phyloP scores from a whole-genome alignment of 805 yeast species.

The Scheffersomyces coipomensis region DNA sequence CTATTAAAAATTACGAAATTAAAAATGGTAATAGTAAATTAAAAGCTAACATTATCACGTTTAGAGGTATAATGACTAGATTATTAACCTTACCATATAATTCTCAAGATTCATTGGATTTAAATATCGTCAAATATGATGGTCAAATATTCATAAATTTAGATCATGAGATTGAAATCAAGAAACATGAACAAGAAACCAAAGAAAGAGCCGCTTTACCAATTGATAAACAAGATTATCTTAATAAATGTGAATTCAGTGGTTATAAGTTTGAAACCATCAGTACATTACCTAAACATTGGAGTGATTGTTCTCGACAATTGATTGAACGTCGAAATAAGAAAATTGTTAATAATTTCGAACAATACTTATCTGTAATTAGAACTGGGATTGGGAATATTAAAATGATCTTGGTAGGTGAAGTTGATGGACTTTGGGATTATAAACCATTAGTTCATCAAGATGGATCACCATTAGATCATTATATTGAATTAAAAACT shows the following conservation, averaged over 20 bases:
- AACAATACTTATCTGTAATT: slow-evolving; percentile 80
- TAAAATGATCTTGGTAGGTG: slow-evolving; percentile 75
- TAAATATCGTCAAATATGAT: slow-evolving; percentile 69
- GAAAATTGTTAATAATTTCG: slow-evolving; percentile 62
- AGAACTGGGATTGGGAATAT: slow-evolving; percentile 79
- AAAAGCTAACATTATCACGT: slow-evolving; percentile 70
- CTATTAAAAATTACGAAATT: slow-evolving; percentile 58
- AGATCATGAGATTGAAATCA: slow-evolving; percentile 40
- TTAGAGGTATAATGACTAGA: slow-evolving; percentile 81
- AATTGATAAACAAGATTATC: slow-evolving; percentile 23
- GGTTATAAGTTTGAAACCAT: slow-evolving; percentile 87
- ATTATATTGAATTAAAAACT: slow-evolving; percentile 86
- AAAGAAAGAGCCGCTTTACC: slow-evolving; percentile 16
- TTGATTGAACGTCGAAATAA: slow-evolving; percentile 66
- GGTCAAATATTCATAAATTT: slow-evolving; percentile 67
- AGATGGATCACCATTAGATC: slow-evolving; percentile 40
- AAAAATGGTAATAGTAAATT: slow-evolving; percentile 38
- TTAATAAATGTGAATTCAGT: slow-evolving; percentile 48
- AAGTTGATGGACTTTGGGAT: slow-evolving; percentile 89
- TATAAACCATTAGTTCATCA: slow-evolving; percentile 50
- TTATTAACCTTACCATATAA: slow-evolving; percentile 68
- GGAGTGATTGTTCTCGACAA: slow-evolving; percentile 65
- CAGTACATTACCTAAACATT: slow-evolving; percentile 72
- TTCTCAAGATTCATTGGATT: slow-evolving; percentile 52
- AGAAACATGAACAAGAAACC: slow-evolving; percentile 21